A percentile compares a stretch with the other conserved stretches of the same genome.
phyloP scores from a whole-genome alignment of 139 green algal species.

The Chlamydomonas eustigma region DNA sequence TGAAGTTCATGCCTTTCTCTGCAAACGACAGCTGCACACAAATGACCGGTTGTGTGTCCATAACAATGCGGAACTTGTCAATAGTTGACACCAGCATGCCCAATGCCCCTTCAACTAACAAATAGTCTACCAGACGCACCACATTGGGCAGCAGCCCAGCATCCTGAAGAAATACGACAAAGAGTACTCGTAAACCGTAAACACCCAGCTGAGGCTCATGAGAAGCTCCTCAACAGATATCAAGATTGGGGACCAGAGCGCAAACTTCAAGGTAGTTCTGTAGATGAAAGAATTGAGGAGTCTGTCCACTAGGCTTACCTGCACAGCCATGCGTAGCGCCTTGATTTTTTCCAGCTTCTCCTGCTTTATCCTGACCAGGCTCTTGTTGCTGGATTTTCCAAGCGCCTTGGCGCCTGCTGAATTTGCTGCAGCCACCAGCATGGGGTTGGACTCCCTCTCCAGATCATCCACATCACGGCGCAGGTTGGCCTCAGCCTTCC shows the following conservation, averaged over 20 bases:
- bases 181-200: too few species aligned
- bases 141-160: not conserved
- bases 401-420: too few species aligned
- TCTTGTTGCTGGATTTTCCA: not conserved
- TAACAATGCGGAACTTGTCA: not conserved
- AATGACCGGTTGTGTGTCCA: not conserved
- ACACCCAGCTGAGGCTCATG: too few species aligned
- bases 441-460: slow-evolving; percentile 22
- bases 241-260: too few species aligned
- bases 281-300: too few species aligned
- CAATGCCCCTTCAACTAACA: not conserved
- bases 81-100: not conserved
- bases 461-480: slow-evolving; percentile 31
- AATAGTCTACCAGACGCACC: not conserved
- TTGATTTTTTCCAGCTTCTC: slow-evolving; percentile 43
- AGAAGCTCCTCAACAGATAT: too few species aligned
- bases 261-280: too few species aligned
- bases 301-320: too few species aligned
- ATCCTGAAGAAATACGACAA: not conserved
- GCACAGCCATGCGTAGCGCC: slow-evolving; percentile 23
- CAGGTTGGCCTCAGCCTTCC: slow-evolving; percentile 27
- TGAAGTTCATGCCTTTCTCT: not conserved
- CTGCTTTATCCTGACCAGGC: slow-evolving; percentile 28
- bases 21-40: not conserved
- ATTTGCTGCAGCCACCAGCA: not conserved